Base-by-base conservation (phyloP, 176 grass and related monocot species). In the Ampelocalamus luodianensis region DNA sequence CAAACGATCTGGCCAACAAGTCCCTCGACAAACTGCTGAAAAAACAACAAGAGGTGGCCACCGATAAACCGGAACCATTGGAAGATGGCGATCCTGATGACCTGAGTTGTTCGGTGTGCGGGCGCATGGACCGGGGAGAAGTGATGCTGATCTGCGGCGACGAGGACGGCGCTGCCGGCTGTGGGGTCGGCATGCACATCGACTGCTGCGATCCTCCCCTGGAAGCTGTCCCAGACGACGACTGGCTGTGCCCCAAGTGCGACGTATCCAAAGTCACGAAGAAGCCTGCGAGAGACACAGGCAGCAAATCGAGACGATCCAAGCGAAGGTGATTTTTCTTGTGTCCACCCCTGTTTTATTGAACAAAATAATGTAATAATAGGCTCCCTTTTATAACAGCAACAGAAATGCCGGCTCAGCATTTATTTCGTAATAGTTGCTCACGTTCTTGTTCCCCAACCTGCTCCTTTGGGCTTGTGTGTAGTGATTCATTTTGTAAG, bases 61-160 rank as follows among this genome's bases (percentile, higher is more conserved):
- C 18, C 7, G 92, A 83, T 77, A 23, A 61, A 7, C 3, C 54
- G 5, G 44, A 77, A 12, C 32, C 9, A 16, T 77, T 46, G 0
- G 86, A 86, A 66, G 81, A 86, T 1, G 72, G 68, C 0, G 59
- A 68, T 42, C 83, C 8, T 8, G 85, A 90, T 10, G 74, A 95
- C 44, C 60, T 92, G 13, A 78, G 69, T 12, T 98, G 96, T 66
- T 67, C 85, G 2, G 85, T 60, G 13, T 98, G 96, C 55, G 80
- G 86, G 5, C 43, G 56, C 40, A 71, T 72, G 6, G 93, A 93
- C 18, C 83, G 96, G 27, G 93, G 24, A 3, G 96, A 93, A 32
- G 89, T 98, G 55, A 95, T 95, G 96, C 86, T 98, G 45, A 89
- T 98, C 55, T 98, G 96, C 0, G 91, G 96, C 32, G 88, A 86